Evolutionary conservation across 805 yeast genomes (phyloP).

Genomic region (Debaryomyces hansenii): DNA sequence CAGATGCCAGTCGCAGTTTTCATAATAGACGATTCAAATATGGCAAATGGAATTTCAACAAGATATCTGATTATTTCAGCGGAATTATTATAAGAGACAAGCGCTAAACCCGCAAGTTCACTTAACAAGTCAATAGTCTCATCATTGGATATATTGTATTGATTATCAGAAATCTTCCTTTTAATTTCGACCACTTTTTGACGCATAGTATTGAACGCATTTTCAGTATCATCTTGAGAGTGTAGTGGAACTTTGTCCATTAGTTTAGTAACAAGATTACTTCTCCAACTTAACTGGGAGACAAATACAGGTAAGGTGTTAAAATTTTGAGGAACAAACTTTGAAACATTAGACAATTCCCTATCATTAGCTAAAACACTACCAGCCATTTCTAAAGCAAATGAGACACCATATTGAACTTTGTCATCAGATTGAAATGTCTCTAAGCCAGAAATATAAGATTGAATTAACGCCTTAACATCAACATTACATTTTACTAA

Average conservation of each 20-base stretch:
- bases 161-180: slow-evolving; percentile 4
- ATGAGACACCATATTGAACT: slow-evolving; percentile 79
- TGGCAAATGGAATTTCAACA: slow-evolving; percentile 69
- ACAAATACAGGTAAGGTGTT: slow-evolving; percentile 71
- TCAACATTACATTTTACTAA: slow-evolving; percentile 66
- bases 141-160: slow-evolving; percentile 12
- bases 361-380: slow-evolving; percentile 63
- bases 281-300: slow-evolving; percentile 76
- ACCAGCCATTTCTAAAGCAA: slow-evolving; percentile 90
- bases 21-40: slow-evolving; percentile 60
- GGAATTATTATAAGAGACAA: slow-evolving; percentile 34
- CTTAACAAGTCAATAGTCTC: slow-evolving; percentile 46
- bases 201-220: slow-evolving; percentile 28
- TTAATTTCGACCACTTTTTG: slow-evolving; percentile 20
- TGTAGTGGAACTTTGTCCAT: slow-evolving; percentile 29
- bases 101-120: slow-evolving; percentile 37
- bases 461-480: slow-evolving; percentile 73
- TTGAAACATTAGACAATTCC: slow-evolving; percentile 55
- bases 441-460: slow-evolving; percentile 59
- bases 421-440: slow-evolving; percentile 20
- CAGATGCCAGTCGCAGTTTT: slow-evolving; percentile 72
- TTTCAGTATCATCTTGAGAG: slow-evolving; percentile 24
- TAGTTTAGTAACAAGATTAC: slow-evolving; percentile 34
- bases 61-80: slow-evolving; percentile 52
- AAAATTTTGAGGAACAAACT: slow-evolving; percentile 36